Percentiles rank a stretch among this genome's conserved stretches.
Evolutionary conservation across 208 protist species (phyloP).

Genomic region (Trypanosoma theileri): DNA sequence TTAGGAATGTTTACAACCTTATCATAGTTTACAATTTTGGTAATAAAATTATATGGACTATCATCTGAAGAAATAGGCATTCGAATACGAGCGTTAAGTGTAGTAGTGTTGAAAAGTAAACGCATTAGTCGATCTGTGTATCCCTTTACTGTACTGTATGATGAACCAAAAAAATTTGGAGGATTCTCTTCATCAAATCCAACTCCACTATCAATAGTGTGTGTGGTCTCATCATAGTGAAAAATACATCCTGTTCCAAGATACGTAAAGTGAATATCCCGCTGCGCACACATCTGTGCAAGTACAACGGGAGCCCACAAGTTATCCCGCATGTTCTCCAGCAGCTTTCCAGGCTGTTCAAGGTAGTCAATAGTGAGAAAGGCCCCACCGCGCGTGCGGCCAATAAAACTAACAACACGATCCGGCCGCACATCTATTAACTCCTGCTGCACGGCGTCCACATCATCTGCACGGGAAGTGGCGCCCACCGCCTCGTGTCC

Average conservation of each 20-base stretch:
- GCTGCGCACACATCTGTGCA: constrained; percentile 24
- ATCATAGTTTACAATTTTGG: constrained; percentile 61
- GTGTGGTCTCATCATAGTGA: constrained; percentile 46
- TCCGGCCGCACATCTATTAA: constrained; percentile 37
- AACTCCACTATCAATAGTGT: constrained; percentile 25
- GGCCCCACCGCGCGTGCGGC: constrained; percentile 43
- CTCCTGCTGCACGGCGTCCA: constrained; percentile 32
- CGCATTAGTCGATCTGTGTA: constrained; percentile 64
- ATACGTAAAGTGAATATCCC: constrained; percentile 49
- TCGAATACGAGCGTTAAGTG: constrained; percentile 58
- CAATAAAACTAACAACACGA: constrained; percentile 47
- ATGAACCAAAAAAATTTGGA: constrained; percentile 67
- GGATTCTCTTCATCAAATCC: constrained; percentile 37
- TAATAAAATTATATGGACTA: constrained; percentile 66
- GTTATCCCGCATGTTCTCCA: constrained; percentile 60
- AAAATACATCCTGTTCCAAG: constrained; percentile 70
- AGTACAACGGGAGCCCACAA: constrained; percentile 49
- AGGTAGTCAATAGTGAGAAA: constrained; percentile 60
- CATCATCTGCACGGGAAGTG: constrained; percentile 39
- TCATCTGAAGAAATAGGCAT: constrained; percentile 60
- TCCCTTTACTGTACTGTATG: constrained; percentile 61
- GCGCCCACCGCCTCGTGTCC: constrained; percentile 44
- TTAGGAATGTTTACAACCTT: constrained; percentile 67
- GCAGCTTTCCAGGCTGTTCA: constrained; percentile 54
- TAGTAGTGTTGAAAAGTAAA: constrained; percentile 39